Evolutionary conservation across 2,329 filamentous ascomycete genomes (phyloP).

Genomic region (Trichoderma sp.): DNA sequence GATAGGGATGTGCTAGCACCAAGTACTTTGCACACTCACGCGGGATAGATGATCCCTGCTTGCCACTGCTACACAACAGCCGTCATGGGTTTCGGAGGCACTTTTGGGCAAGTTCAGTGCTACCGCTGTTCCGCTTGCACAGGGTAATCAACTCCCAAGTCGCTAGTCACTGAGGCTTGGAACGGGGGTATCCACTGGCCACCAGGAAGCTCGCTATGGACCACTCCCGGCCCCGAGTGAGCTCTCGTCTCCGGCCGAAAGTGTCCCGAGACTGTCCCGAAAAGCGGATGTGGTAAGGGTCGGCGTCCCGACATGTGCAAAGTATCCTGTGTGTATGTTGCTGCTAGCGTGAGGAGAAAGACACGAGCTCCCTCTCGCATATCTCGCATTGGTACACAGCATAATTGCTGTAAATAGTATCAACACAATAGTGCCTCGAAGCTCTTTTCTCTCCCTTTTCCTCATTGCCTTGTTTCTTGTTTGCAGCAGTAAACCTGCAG

Average conservation of each 20-base stretch:
- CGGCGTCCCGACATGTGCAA: conserved; percentile 1
- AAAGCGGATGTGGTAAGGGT: neutral
- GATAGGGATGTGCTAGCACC: neutral
- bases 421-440: neutral
- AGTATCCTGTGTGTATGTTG: neutral
- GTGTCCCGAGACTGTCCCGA: conserved; percentile 14
- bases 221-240: conserved; percentile 13
- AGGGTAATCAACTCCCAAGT: neutral
- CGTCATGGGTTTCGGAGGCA: conserved; percentile 17
- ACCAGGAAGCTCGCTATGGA: neutral
- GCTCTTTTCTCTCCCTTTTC: neutral
- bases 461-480: neutral
- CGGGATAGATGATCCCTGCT: conserved; percentile 4
- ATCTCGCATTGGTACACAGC: neutral
- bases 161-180: neutral
- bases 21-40: neutral
- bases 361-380: neutral
- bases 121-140: neutral
- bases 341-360: conserved; percentile 3
- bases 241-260: conserved; percentile 14
- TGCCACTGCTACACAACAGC: conserved; percentile 3
- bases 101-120: conserved; percentile 3
- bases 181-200: neutral
- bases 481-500: neutral
- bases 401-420: neutral